Percentiles rank a stretch among this genome's conserved stretches.
Conservation (phyloP, 2,329 filamentous ascomycete species). For the Phaeosphaeriaceae sp. region DNA sequence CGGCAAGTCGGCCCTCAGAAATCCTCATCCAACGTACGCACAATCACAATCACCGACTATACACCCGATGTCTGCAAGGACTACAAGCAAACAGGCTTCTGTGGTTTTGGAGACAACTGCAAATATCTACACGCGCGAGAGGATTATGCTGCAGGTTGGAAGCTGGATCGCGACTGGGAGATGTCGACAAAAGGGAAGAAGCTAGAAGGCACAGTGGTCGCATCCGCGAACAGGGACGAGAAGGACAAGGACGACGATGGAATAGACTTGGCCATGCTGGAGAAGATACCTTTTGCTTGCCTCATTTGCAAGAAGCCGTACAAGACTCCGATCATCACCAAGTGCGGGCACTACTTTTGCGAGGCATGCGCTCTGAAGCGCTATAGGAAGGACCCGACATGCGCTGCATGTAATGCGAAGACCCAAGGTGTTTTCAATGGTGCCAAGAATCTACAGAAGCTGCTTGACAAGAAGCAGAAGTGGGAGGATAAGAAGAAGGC, state of each 20-base stretch:
- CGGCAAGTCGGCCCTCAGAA: slow-evolving; percentile 85
- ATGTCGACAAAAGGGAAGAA: slow-evolving; percentile 71
- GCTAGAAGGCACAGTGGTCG: slow-evolving; percentile 59
- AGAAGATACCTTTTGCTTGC: slow-evolving; percentile 88
- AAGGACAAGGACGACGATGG: slow-evolving; percentile 55
- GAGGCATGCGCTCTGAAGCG: slow-evolving; percentile 85
- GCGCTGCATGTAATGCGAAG: slow-evolving; percentile 82
- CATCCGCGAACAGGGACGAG: slow-evolving; percentile 62
- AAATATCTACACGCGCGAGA: slow-evolving; percentile 80
- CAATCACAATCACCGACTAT: slow-evolving; percentile 88
- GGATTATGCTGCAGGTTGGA: slow-evolving; percentile 91
- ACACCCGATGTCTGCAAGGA: slow-evolving; percentile 96
- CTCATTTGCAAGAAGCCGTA: slow-evolving; percentile 84
- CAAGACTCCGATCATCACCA: slow-evolving; percentile 80
- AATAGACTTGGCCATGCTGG: slow-evolving; percentile 74
- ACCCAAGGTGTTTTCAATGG: slow-evolving; percentile 91
- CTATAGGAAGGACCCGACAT: slow-evolving; percentile 86
- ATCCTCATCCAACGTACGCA: slow-evolving; percentile 86
- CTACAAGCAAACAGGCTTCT: slow-evolving; percentile 74
- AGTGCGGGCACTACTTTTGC: slow-evolving; percentile 96
- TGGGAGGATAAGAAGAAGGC: slow-evolving; percentile 65
- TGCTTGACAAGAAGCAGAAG: slow-evolving; percentile 76
- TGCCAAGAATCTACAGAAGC: slow-evolving; percentile 80
- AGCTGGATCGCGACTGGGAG: slow-evolving; percentile 95
- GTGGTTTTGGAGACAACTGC: slow-evolving; percentile 78